Conservation (phyloP, 23 red algal species). For the Gracilaria gracilis region DNA sequence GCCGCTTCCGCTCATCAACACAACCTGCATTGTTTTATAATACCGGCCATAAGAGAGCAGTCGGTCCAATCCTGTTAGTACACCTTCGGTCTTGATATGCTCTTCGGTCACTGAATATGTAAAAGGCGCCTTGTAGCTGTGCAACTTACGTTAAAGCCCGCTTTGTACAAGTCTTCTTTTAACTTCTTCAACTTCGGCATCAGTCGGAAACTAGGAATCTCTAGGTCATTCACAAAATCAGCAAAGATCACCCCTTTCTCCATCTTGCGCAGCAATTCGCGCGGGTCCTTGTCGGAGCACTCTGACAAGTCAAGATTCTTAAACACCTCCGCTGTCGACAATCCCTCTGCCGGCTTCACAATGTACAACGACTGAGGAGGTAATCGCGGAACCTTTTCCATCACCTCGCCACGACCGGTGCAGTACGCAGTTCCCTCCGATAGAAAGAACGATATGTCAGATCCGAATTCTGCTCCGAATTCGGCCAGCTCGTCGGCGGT, state of each 20-base stretch:
- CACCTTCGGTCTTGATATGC: not conserved
- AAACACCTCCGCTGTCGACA: constrained; percentile 85
- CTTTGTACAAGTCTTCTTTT: constrained; percentile 66
- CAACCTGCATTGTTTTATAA: constrained; percentile 24
- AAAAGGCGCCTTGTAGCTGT: not conserved
- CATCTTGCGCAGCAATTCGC: constrained; percentile 64
- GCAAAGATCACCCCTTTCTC: constrained; percentile 63
- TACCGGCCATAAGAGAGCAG: not conserved
- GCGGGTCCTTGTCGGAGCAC: constrained; percentile 68
- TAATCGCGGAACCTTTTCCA: constrained; percentile 63
- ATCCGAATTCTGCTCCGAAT: constrained; percentile 88
- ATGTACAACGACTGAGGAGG: constrained; percentile 81
- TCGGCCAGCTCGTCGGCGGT: constrained; percentile 69
- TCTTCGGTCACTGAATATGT: too few species aligned
- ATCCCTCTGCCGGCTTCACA: constrained; percentile 83
- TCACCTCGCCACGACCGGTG: constrained; percentile 84
- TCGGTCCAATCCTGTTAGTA: not conserved
- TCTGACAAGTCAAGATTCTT: constrained; percentile 58
- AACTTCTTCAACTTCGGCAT: constrained; percentile 75
- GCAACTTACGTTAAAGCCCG: constrained; percentile 86
- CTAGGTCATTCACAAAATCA: constrained; percentile 92
- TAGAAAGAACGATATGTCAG: constrained; percentile 95
- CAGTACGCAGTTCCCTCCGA: constrained; percentile 95
- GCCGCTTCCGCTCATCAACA: constrained; percentile 99
- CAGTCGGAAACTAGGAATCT: constrained; percentile 84